Conservation (phyloP, 2,329 filamentous ascomycete species). For the Aureobasidium sp. region DNA sequence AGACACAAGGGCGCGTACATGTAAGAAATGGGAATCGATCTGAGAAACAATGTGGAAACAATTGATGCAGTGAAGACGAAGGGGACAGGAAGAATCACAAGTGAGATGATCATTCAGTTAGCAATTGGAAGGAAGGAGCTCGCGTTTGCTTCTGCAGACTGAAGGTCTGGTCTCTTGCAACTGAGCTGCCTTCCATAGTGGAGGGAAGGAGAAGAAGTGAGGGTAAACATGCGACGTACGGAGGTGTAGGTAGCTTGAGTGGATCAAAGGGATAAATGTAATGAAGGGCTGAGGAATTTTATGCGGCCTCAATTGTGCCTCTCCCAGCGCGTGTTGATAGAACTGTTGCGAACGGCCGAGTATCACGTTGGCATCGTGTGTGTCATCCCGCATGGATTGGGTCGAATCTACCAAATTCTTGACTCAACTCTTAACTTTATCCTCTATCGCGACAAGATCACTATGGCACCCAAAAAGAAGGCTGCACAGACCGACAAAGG, state of each 20-base stretch:
- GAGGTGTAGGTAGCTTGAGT: neutral
- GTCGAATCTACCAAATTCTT: neutral
- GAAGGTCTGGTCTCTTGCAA: neutral
- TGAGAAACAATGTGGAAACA: neutral
- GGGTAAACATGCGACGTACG: neutral
- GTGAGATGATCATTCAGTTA: neutral
- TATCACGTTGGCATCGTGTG: neutral
- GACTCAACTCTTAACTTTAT: conserved; percentile 3
- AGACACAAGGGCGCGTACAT: neutral
- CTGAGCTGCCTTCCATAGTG: neutral
- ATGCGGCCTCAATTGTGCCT: neutral
- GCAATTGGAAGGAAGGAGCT: neutral
- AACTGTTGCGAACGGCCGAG: neutral
- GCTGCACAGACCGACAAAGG: conserved; percentile 29
- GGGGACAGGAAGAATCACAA: neutral
- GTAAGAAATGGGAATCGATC: neutral
- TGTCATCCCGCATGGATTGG: neutral
- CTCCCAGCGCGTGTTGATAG: neutral
- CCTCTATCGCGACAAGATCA: neutral
- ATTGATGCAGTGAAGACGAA: neutral
- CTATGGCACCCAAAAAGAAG: conserved; percentile 44
- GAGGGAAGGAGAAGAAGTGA: neutral
- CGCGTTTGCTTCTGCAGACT: neutral
- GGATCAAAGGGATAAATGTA: neutral
- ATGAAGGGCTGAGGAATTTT: conserved; percentile 1